A percentile compares a stretch with the other conserved stretches of the same genome.
phyloP scores from a whole-genome alignment of 176 grass and related monocot genomes.

The Hordeum vulgare region DNA sequence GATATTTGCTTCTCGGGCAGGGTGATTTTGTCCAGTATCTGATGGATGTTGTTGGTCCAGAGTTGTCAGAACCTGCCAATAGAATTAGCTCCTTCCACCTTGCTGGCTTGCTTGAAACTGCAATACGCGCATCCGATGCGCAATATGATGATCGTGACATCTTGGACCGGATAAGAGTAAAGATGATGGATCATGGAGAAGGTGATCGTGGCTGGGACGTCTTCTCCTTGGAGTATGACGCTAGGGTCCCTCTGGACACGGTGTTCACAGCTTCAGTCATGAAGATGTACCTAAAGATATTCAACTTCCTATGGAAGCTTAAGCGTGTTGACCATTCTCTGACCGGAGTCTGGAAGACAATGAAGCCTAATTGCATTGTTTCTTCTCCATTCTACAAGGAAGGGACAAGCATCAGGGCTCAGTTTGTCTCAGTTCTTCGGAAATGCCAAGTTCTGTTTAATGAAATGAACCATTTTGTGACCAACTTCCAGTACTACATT shows the following conservation, averaged over 20 bases:
- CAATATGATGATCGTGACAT: conserved; percentile 94
- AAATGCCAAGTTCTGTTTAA: conserved; percentile 96
- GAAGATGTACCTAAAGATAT: conserved; percentile 92
- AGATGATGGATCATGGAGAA: conserved; percentile 93
- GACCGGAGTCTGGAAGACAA: conserved; percentile 82
- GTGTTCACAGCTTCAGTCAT: conserved; percentile 86
- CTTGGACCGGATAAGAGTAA: conserved; percentile 80
- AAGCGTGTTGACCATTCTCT: conserved; percentile 84
- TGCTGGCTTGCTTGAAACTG: conserved; percentile 78
- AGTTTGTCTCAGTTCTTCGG: conserved; percentile 75
- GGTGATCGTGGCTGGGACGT: conserved; percentile 95
- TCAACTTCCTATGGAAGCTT: conserved; percentile 93
- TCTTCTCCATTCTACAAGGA: conserved; percentile 82
- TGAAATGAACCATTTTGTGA: conserved; percentile 98
- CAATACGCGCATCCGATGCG: conserved; percentile 80
- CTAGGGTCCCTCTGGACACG: conserved; percentile 73
- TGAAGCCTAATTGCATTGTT: conserved; percentile 94
- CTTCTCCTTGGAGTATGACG: conserved; percentile 93
- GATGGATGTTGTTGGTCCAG: conserved; percentile 90
- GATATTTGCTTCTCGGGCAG: conserved; percentile 94
- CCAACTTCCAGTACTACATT: conserved; percentile 93
- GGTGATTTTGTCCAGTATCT: conserved; percentile 98
- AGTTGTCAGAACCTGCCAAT: conserved; percentile 92
- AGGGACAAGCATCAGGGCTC: conserved; percentile 43
- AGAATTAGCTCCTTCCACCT: conserved; percentile 93